Evolutionary conservation across 495 filamentous ascomycete genomes (phyloP), one percentile per base, ranked within the genome.

Genomic region (Penicillium bovifimosum): DNA sequence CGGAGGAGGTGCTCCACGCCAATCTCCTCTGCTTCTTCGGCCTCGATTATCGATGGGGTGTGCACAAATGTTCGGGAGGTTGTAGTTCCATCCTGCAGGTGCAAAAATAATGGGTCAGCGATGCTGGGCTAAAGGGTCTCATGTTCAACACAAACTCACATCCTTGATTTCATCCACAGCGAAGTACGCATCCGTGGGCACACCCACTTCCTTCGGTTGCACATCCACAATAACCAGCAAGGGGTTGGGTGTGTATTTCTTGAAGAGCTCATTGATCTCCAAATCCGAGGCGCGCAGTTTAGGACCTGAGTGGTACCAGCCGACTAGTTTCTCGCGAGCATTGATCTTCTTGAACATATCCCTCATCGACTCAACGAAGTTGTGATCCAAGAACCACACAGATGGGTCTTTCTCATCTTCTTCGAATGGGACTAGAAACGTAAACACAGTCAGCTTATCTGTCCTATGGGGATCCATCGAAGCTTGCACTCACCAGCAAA

Each of bases 331-430:
- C 76, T 98, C 93, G 48, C 90, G 79, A 51, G 93, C 93, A 78
- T 98, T 98, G 77, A 98, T 91, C 75, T 97, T 97, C 81, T 98
- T 98, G 80, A 98, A 98, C 93, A 98, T 98, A 73, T 98, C 93
- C 79, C 91, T 93, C 93, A 98, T 98, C 57, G 86, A 88, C 73
- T 98, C 95, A 69, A 98, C 87, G 65, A 96, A 98, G 79, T 98
- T 97, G 81, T 98, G 93, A 61, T 98, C 93, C 47, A 98, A 77
- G 69, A 98, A 98, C 93, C 93, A 98, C 58, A 98, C 93, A 17
- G 91, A 93, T 7, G 93, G 92, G 69, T 97, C 92, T 69, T 95
- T 95, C 59, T 95, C 91, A 69, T 98, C 93, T 76, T 98, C 93
- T 72, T 98, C 93, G 69, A 98, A 98, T 2, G 93, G 93, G 18